phyloP scores from a whole-genome alignment of 371 early-diverging fungal species.

The Thermomucor indicae-seudaticae region DNA sequence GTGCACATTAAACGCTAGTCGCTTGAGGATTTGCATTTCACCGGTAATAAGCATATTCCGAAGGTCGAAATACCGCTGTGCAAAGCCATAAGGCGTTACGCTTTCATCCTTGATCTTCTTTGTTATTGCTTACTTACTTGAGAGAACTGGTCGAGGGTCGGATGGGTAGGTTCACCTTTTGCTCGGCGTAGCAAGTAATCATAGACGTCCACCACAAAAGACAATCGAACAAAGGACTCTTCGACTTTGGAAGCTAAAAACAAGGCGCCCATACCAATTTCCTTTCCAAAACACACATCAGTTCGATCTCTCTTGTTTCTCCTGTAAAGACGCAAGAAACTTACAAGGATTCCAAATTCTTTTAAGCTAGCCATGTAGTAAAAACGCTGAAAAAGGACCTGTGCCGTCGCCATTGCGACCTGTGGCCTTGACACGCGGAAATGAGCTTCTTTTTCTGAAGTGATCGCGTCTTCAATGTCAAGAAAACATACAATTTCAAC shows the following conservation, averaged over 20 bases:
- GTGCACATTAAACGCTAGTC: conserved; percentile 92
- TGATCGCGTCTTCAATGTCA: not conserved
- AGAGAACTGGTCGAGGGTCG: conserved; percentile 57
- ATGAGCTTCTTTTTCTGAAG: not conserved
- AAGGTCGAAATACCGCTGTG: conserved; percentile 64
- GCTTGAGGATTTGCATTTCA: conserved; percentile 85
- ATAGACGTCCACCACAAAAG: conserved; percentile 76
- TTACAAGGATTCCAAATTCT: conserved; percentile 67
- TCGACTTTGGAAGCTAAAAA: conserved; percentile 92
- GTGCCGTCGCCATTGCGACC: conserved; percentile 93
- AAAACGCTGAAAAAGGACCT: conserved; percentile 91
- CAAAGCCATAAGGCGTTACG: not conserved
- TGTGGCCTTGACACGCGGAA: conserved; percentile 68
- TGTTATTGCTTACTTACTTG: conserved; percentile 34
- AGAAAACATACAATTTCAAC: conserved; percentile 64
- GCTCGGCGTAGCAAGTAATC: conserved; percentile 62
- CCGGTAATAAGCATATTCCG: conserved; percentile 74
- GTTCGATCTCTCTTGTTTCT: not conserved
- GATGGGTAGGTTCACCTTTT: conserved; percentile 44
- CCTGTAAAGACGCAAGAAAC: conserved; percentile 3
- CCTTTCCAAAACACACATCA: conserved; percentile 33
- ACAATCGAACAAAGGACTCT: conserved; percentile 73
- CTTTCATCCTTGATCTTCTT: not conserved
- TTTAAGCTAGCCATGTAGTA: conserved; percentile 77
- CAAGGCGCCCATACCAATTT: conserved; percentile 79